A percentile compares a stretch with the other conserved stretches of the same genome.
These are phyloP conservation scores for Aspergillus avenaceus DNA, from an alignment of 495 filamentous ascomycete species.

Conservation along the genomic window DNA sequence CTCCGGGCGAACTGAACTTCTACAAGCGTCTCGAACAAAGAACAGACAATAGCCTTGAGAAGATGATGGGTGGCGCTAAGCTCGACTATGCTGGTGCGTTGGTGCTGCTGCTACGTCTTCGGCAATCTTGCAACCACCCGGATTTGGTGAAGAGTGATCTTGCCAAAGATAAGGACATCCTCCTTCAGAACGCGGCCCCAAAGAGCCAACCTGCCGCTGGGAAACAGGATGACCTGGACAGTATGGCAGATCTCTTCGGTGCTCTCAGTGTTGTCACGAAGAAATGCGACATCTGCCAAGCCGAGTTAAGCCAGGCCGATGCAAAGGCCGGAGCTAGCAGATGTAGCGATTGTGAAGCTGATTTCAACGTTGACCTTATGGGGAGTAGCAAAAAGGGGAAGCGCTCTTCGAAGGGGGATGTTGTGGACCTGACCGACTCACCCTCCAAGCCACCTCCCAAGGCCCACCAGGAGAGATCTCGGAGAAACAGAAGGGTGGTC, in stretches of 20 bases:
- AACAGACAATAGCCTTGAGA: slow-evolving; percentile 77
- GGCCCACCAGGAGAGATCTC: slow-evolving; percentile 33
- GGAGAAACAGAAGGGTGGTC: slow-evolving; percentile 51
- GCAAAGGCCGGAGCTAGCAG: slow-evolving; percentile 54
- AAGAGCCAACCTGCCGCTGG: slow-evolving; percentile 43
- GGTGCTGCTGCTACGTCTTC: slow-evolving; percentile 78
- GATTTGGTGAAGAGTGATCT: slow-evolving; percentile 79
- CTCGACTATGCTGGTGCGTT: slow-evolving; percentile 80
- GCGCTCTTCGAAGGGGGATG: slow-evolving; percentile 29
- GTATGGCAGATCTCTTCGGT: slow-evolving; percentile 78
- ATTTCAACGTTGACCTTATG: slow-evolving; percentile 49
- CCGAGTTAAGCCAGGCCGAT: slow-evolving; percentile 58
- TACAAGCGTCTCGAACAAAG: slow-evolving; percentile 80
- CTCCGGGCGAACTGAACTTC: slow-evolving; percentile 72
- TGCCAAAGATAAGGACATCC: slow-evolving; percentile 80
- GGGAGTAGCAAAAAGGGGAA: slow-evolving; percentile 37
- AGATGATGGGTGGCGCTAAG: slow-evolving; percentile 75
- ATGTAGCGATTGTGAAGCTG: slow-evolving; percentile 69
- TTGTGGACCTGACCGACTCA: slow-evolving; percentile 16
- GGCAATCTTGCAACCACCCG: slow-evolving; percentile 93
- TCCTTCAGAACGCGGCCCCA: slow-evolving; percentile 53
- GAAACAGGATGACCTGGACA: slow-evolving; percentile 66
- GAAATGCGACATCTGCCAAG: slow-evolving; percentile 86
- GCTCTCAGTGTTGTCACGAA: slow-evolving; percentile 75
- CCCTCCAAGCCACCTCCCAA: slow-evolving; percentile 15